These are phyloP conservation scores for Fusarium denticulatum DNA, from an alignment of 2,329 filamentous ascomycete genomes.

Conservation along the genomic window DNA sequence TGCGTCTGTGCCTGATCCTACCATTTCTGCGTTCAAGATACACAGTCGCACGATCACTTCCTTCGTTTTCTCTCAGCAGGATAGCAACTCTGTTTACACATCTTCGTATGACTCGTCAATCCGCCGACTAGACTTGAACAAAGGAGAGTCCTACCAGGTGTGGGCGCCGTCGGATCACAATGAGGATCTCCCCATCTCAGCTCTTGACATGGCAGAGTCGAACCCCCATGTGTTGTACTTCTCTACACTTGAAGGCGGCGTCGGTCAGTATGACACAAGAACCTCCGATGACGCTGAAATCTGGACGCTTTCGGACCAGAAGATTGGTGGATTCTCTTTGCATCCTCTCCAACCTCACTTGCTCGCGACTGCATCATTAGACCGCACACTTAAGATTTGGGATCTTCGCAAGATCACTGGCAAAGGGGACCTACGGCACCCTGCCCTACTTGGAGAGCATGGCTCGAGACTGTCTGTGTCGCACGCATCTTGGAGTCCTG, in stretches of 20 bases:
- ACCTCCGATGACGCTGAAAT: constrained; percentile 66
- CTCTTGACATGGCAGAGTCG: constrained; percentile 78
- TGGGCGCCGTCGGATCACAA: constrained; percentile 77
- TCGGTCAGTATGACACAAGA: constrained; percentile 85
- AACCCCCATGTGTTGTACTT: constrained; percentile 84
- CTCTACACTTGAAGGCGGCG: constrained; percentile 82
- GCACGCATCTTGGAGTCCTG: constrained; percentile 88
- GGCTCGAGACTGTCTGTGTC: constrained; percentile 85
- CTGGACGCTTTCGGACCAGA: constrained; percentile 86
- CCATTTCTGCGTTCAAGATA: constrained; percentile 89
- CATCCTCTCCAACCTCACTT: constrained; percentile 84
- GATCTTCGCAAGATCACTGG: constrained; percentile 83
- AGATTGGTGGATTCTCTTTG: constrained; percentile 92
- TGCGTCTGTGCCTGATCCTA: constrained; percentile 72
- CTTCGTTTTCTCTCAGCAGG: constrained; percentile 79
- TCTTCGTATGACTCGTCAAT: constrained; percentile 95
- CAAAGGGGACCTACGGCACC: constrained; percentile 67
- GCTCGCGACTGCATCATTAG: constrained; percentile 87
- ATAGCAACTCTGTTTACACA: constrained; percentile 80
- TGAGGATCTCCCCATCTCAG: constrained; percentile 82
- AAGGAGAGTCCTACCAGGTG: constrained; percentile 80
- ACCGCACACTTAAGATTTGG: constrained; percentile 92
- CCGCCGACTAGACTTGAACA: constrained; percentile 83
- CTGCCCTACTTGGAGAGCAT: constrained; percentile 82
- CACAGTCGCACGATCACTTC: constrained; percentile 89